Evolutionary conservation across 2,329 filamentous ascomycete genomes (phyloP).

Genomic region (Trichothecium roseum): DNA sequence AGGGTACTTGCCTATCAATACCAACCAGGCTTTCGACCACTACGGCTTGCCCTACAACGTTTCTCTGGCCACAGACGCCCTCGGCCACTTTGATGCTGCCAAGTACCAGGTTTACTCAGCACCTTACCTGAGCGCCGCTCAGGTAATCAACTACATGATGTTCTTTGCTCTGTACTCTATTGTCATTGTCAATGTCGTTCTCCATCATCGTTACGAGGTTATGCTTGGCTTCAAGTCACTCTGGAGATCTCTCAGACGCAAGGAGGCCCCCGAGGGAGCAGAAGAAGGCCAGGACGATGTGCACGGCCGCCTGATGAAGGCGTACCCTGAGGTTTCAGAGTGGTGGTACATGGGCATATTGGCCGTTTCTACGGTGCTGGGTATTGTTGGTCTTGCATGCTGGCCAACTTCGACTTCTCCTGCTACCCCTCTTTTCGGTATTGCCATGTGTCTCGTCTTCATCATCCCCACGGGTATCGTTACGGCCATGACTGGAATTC

Average conservation of each 20-base stretch:
- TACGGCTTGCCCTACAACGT: slow-evolving; percentile 26
- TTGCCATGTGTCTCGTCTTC: slow-evolving; percentile 27
- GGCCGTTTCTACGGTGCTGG: slow-evolving; percentile 21
- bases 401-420: slow-evolving; percentile 30
- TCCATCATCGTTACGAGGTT: slow-evolving; percentile 14
- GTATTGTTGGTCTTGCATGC: slow-evolving; percentile 24
- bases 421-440: slow-evolving; percentile 28
- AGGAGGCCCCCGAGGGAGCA: slow-evolving; percentile 5
- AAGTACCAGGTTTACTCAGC: slow-evolving; percentile 31
- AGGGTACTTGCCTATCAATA: slow-evolving; percentile 35
- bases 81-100: slow-evolving; percentile 25
- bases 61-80: slow-evolving; percentile 20
- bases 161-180: slow-evolving; percentile 16
- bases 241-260: slow-evolving; percentile 11
- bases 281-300: slow-evolving; percentile 15
- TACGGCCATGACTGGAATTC: slow-evolving; percentile 33
- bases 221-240: slow-evolving; percentile 13
- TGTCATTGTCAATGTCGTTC: slow-evolving; percentile 13
- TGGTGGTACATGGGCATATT: slow-evolving; percentile 30
- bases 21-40: slow-evolving; percentile 29
- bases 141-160: slow-evolving; percentile 17
- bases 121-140: slow-evolving; percentile 19
- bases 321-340: slow-evolving; percentile 22
- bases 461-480: slow-evolving; percentile 31
- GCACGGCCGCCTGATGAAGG: slow-evolving; percentile 15